Evolutionary conservation across 2,329 filamentous ascomycete genomes (phyloP).

Genomic region (Tolypocladium ophioglossoides): DNA sequence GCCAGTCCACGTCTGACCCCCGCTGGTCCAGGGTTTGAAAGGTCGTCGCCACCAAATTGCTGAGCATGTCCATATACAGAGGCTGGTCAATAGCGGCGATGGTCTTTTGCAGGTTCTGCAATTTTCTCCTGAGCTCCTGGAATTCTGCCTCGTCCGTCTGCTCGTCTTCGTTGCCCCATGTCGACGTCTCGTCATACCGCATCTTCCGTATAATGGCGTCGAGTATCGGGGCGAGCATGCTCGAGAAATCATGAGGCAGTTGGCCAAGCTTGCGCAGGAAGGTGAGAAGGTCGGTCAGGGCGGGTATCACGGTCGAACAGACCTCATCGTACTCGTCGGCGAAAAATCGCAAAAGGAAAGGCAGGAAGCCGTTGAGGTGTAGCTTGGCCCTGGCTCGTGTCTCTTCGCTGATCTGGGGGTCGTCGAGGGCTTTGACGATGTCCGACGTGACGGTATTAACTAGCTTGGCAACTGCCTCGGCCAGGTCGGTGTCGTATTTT

Average conservation of each 20-base stretch:
- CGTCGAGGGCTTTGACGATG: constrained; percentile 77
- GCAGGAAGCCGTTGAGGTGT: constrained; percentile 73
- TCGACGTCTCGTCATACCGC: constrained; percentile 91
- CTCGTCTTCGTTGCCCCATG: constrained; percentile 89
- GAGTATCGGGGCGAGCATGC: constrained; percentile 77
- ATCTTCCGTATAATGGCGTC: constrained; percentile 92
- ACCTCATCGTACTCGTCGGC: constrained; percentile 97
- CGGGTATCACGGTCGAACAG: constrained; percentile 90
- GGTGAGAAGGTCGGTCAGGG: constrained; percentile 82
- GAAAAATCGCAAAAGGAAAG: constrained; percentile 85
- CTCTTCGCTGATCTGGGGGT: constrained; percentile 46
- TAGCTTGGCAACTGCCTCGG: constrained; percentile 88
- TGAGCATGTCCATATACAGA: constrained; percentile 81
- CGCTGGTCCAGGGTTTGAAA: constrained; percentile 71
- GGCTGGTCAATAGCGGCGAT: constrained; percentile 81
- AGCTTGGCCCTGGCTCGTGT: constrained; percentile 68
- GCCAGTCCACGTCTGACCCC: constrained; percentile 75
- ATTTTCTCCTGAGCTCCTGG: constrained; percentile 79
- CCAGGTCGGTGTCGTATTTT: constrained; percentile 89
- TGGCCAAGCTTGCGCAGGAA: constrained; percentile 74
- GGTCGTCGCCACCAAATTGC: constrained; percentile 76
- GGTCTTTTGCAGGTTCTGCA: constrained; percentile 86
- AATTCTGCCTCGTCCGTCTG: constrained; percentile 97
- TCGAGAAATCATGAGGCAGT: constrained; percentile 64
- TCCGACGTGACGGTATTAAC: constrained; percentile 86